phyloP scores from a whole-genome alignment of 129 eudicot species.

The Flaveria brownii region DNA sequence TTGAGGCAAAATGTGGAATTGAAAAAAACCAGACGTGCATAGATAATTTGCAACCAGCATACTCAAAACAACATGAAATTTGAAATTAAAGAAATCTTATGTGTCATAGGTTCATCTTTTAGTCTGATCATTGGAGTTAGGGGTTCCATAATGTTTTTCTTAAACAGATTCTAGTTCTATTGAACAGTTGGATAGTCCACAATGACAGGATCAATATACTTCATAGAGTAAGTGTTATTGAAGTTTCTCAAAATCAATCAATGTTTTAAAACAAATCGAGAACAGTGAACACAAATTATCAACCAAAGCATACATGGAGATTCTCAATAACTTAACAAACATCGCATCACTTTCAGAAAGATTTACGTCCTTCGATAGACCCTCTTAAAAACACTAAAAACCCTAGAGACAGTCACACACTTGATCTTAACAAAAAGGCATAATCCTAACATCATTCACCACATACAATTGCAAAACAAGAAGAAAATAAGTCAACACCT shows the following conservation, averaged over 20 bases:
- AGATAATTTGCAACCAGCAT: background rate
- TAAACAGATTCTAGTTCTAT: background rate
- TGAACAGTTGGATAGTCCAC: background rate
- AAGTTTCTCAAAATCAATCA: no score
- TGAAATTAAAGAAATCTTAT: background rate
- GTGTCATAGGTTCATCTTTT: background rate
- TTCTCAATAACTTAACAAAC: background rate
- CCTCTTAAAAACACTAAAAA: no score
- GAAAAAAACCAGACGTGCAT: conserved; percentile 1
- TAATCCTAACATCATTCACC: conserved; percentile 20
- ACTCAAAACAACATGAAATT: background rate
- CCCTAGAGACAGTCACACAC: background rate
- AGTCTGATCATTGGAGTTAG: background rate
- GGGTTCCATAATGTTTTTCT: background rate
- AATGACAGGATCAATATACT: background rate
- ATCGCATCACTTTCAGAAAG: conserved; percentile 6
- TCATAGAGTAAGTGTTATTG: background rate
- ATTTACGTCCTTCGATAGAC: background rate
- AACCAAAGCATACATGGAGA: background rate
- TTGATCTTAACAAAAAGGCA: conserved; percentile 8
- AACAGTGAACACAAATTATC: no score
- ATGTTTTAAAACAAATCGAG: no score
- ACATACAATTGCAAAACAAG: background rate
- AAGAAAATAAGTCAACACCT: background rate
- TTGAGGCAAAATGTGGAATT: background rate